These are phyloP conservation scores for Boletus subparvulus DNA, from an alignment of 768 basidiomycete species.

Conservation along the genomic window DNA sequence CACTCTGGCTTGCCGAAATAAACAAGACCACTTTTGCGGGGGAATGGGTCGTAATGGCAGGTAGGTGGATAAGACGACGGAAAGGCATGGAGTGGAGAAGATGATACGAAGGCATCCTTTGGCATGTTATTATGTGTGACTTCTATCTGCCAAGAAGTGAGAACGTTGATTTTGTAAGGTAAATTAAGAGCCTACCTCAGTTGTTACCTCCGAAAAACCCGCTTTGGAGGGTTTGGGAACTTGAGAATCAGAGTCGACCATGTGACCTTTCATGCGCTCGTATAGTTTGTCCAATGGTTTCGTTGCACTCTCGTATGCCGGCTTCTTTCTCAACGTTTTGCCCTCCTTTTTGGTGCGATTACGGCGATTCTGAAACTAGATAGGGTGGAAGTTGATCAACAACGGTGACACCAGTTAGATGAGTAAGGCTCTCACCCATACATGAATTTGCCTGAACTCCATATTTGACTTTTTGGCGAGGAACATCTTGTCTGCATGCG, in stretches of 20 bases:
- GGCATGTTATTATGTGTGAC: accelerated
- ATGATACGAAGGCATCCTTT: not conserved
- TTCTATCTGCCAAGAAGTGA: not conserved
- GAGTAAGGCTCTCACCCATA: constrained; percentile 4
- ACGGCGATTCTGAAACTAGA: constrained; percentile 16
- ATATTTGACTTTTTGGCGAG: constrained; percentile 10
- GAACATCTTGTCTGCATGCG: constrained; percentile 12
- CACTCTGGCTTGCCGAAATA: constrained; percentile 4
- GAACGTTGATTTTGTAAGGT: not conserved
- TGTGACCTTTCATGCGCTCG: not conserved
- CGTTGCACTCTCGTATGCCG: not conserved
- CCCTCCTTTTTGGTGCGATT: constrained; percentile 9
- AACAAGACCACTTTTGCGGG: constrained; percentile 5
- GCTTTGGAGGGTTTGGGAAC: accelerated
- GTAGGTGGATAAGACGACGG: constrained; percentile 13
- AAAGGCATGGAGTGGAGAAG: constrained; percentile 17
- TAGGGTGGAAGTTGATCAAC: not conserved
- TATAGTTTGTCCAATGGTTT: not conserved
- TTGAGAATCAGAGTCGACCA: not conserved
- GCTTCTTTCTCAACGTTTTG: not conserved
- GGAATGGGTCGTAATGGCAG: constrained; percentile 21
- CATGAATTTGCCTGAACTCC: constrained; percentile 18
- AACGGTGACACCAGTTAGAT: accelerated
- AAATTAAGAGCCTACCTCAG: constrained; percentile 1
- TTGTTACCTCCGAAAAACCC: not conserved